Conservation (phyloP, 805 yeast genomes). For the Huiozyma sinensis region DNA sequence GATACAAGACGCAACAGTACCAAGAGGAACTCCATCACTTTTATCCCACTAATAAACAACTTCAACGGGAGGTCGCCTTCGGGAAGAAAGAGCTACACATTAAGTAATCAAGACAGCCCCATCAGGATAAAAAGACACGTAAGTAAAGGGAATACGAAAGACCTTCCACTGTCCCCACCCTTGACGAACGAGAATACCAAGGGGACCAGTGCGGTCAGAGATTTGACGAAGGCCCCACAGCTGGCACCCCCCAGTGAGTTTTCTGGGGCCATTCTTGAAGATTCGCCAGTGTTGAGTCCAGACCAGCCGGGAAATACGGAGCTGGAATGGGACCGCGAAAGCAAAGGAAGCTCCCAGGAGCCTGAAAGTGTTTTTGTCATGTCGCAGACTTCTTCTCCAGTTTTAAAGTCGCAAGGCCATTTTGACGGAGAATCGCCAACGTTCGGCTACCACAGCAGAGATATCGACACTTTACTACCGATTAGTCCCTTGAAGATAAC, state of each 20-base stretch:
- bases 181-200: not conserved
- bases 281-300: too few relatives aligned
- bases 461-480: not conserved
- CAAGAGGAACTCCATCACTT: slow-evolving; percentile 1
- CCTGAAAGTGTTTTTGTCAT: slow-evolving; percentile 27
- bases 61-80: not conserved
- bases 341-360: not conserved
- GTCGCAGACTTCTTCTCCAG: slow-evolving; percentile 37
- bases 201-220: not conserved
- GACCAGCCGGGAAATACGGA: not conserved
- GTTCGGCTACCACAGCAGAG: slow-evolving; percentile 6
- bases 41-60: not conserved
- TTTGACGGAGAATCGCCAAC: slow-evolving; percentile 15
- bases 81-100: not conserved
- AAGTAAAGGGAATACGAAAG: too few relatives aligned
- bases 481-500: slow-evolving; percentile 21
- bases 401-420: slow-evolving; percentile 28
- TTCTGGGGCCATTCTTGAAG: not conserved
- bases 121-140: not conserved
- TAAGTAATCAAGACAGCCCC: slow-evolving; percentile 19
- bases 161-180: too few relatives aligned
- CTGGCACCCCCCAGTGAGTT: not conserved
- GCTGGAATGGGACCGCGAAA: not conserved
- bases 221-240: not conserved
- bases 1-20: slow-evolving; percentile 1